Conservation (phyloP, 306 rosid species). For the Cicer pinnatifidum region DNA sequence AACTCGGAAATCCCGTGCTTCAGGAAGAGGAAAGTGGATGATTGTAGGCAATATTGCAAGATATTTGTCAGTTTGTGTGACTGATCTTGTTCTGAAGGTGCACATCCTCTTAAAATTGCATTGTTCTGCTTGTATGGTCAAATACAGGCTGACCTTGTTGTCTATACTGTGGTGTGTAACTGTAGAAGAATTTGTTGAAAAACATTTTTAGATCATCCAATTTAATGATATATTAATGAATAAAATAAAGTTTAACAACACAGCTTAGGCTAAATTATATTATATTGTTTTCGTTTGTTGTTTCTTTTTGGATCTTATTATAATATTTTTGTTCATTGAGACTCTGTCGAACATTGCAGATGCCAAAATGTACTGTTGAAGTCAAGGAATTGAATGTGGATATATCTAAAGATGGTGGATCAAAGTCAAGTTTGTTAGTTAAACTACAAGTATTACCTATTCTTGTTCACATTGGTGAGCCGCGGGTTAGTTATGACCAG, state of each 20-base stretch:
- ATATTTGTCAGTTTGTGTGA: conserved; percentile 86
- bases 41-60: conserved; percentile 84
- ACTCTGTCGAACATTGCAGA: conserved; percentile 64
- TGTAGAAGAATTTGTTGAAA: conserved; percentile 19
- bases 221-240: conserved; percentile 39
- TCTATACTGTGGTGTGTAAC: background rate
- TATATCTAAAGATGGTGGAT: conserved; percentile 78
- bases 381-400: conserved; percentile 84
- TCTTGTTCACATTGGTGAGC: conserved; percentile 76
- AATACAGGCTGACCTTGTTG: conserved; percentile 30
- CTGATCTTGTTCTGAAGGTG: conserved; percentile 94
- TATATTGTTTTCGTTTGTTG: conserved; percentile 34
- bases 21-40: conserved; percentile 97
- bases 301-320: conserved; percentile 37
- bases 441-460: conserved; percentile 78
- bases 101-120: conserved; percentile 28
- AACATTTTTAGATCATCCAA: conserved; percentile 35
- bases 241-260: background rate
- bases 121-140: conserved; percentile 37
- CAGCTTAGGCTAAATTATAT: conserved; percentile 26
- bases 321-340: conserved; percentile 38
- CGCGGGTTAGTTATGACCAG: conserved; percentile 68
- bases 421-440: conserved; percentile 73
- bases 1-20: conserved; percentile 66
- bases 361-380: conserved; percentile 77